Evolutionary conservation across 2,329 filamentous ascomycete genomes (phyloP).

Genomic region (Lachnellula arida): DNA sequence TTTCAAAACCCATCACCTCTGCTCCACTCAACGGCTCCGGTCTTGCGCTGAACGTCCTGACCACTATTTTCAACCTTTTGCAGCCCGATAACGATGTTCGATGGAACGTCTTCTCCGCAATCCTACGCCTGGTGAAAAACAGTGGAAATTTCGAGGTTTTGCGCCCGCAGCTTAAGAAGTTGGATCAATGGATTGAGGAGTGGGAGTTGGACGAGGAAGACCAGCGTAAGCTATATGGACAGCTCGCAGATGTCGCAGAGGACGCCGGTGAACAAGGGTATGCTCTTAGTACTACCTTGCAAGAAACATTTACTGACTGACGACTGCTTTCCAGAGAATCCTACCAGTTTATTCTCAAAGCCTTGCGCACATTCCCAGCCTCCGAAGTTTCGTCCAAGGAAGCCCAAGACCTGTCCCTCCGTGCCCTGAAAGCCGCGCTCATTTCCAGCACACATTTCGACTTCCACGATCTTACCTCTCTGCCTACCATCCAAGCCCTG

Average conservation of each 20-base stretch:
- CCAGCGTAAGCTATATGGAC: slow-evolving; percentile 77
- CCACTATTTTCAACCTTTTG: slow-evolving; percentile 95
- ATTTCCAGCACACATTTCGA: slow-evolving; percentile 63
- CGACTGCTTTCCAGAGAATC: slow-evolving; percentile 43
- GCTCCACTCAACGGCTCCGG: slow-evolving; percentile 81
- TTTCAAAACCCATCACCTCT: slow-evolving; percentile 78
- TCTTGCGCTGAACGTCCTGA: slow-evolving; percentile 83
- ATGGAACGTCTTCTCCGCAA: slow-evolving; percentile 86
- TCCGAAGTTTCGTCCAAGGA: slow-evolving; percentile 54
- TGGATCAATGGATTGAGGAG: slow-evolving; percentile 74
- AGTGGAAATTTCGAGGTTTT: slow-evolving; percentile 78
- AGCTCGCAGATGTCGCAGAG: slow-evolving; percentile 74
- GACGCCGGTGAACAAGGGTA: slow-evolving; percentile 74
- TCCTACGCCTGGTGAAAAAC: slow-evolving; percentile 75
- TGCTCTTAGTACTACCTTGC: slow-evolving; percentile 33
- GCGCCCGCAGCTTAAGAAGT: slow-evolving; percentile 74
- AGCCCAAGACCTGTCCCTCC: slow-evolving; percentile 58
- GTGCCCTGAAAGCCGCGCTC: slow-evolving; percentile 63
- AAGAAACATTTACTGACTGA: slow-evolving; percentile 8
- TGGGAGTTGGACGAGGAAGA: slow-evolving; percentile 84
- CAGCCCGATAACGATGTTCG: slow-evolving; percentile 70
- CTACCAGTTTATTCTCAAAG: slow-evolving; percentile 64
- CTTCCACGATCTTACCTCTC: slow-evolving; percentile 66
- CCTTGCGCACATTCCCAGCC: slow-evolving; percentile 54
- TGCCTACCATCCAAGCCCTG: slow-evolving; percentile 79